Evolutionary conservation across 352 stramenopile genomes (phyloP).

Genomic region (Thalassiosira mediterranea): DNA sequence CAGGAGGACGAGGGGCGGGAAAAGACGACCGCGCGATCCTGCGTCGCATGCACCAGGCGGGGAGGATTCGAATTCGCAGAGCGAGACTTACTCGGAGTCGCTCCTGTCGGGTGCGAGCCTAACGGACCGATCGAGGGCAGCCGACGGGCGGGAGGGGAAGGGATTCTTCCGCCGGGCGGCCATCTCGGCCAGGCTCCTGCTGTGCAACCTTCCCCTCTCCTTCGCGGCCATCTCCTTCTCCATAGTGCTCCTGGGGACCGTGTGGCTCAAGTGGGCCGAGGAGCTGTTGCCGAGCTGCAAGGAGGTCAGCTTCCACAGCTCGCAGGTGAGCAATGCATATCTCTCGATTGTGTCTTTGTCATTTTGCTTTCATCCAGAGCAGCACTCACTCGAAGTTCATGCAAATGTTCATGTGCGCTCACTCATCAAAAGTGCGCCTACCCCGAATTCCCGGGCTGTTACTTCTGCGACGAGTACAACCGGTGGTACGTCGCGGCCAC

Average conservation of each 20-base stretch:
- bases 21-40: not conserved
- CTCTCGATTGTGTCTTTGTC: too few relatives aligned
- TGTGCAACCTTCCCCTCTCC: constrained; percentile 49
- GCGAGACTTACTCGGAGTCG: constrained; percentile 32
- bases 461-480: constrained; percentile 54
- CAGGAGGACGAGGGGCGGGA: not conserved
- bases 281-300: constrained; percentile 68
- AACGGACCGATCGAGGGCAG: constrained; percentile 8
- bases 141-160: not conserved
- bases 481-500: constrained; percentile 58
- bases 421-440: constrained; percentile 79
- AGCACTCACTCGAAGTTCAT: too few relatives aligned
- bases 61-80: constrained; percentile 9
- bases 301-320: constrained; percentile 77
- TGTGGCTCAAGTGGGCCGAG: constrained; percentile 80
- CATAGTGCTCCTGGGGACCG: constrained; percentile 65
- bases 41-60: not conserved
- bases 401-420: too few relatives aligned
- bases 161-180: constrained; percentile 8
- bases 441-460: constrained; percentile 75
- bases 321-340: too few relatives aligned
- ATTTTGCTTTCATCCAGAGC: too few relatives aligned
- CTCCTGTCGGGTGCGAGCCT: constrained; percentile 24
- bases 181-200: constrained; percentile 27
- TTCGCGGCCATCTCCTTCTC: constrained; percentile 42